phyloP scores from a whole-genome alignment of 2,329 filamentous ascomycete species.

The Penicillium sp. region DNA sequence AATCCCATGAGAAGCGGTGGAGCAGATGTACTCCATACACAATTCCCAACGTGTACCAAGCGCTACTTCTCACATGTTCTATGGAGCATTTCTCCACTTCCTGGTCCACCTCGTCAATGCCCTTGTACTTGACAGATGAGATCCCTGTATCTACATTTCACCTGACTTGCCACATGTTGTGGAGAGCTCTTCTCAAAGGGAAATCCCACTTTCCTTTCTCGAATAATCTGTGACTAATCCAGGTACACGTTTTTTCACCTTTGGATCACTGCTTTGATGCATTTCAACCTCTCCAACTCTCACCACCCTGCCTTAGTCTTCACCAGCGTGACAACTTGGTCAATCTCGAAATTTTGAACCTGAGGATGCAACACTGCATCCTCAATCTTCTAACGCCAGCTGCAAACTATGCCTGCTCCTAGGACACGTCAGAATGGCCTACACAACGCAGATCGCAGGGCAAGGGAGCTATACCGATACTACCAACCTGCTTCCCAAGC shows the following conservation, averaged over 20 bases:
- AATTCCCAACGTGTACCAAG: slow-evolving; percentile 10
- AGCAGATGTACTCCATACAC: slow-evolving; percentile 1
- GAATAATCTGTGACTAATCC: slow-evolving; percentile 4
- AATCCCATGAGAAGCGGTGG: slow-evolving; percentile 13
- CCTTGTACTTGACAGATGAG: slow-evolving; percentile 13
- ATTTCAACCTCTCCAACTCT: neutral
- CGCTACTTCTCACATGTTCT: slow-evolving; percentile 5
- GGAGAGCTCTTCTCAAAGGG: slow-evolving; percentile 1
- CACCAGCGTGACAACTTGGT: neutral
- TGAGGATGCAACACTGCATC: slow-evolving; percentile 16
- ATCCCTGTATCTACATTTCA: neutral
- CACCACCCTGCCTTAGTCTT: neutral
- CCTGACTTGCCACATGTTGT: slow-evolving; percentile 7
- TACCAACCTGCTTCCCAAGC: slow-evolving; percentile 31
- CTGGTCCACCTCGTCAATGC: neutral
- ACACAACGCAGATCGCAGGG: slow-evolving; percentile 33
- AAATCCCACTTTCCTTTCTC: slow-evolving; percentile 9
- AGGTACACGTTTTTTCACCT: neutral
- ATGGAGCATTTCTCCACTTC: slow-evolving; percentile 5
- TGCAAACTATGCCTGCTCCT: slow-evolving; percentile 15
- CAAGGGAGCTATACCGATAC: slow-evolving; percentile 42
- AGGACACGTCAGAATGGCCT: slow-evolving; percentile 12
- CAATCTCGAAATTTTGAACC: neutral
- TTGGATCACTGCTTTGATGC: neutral
- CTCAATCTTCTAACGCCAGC: slow-evolving; percentile 1